A percentile compares a stretch with the other conserved stretches of the same genome.
phyloP scores from a whole-genome alignment of 2,329 filamentous ascomycete species.

The Colletotrichum trifolii region DNA sequence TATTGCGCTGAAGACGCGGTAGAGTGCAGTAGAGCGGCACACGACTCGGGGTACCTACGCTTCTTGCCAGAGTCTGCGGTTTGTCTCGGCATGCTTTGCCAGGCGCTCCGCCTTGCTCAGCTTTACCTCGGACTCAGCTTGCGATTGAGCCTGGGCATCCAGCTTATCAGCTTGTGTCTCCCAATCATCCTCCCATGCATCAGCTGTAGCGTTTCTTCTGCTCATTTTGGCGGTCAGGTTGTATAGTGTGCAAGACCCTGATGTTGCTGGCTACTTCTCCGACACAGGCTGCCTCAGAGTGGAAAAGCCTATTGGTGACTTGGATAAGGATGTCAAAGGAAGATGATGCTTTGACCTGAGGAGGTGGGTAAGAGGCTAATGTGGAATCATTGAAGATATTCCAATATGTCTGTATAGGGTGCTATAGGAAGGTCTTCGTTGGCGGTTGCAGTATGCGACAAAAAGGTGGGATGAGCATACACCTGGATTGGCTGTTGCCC shows the following conservation, averaged over 20 bases:
- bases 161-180: constrained; percentile 77
- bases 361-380: constrained; percentile 11
- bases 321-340: constrained; percentile 1
- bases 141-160: constrained; percentile 49
- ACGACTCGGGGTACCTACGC: constrained; percentile 65
- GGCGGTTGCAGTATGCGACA: not conserved
- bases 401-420: not conserved
- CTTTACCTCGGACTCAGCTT: constrained; percentile 49
- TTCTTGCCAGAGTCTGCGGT: constrained; percentile 88
- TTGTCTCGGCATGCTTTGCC: constrained; percentile 83
- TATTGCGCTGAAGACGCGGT: constrained; percentile 11
- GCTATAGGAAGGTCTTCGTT: not conserved
- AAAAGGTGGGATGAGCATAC: constrained; percentile 27
- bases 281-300: not conserved
- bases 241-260: not conserved
- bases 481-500: too few species aligned
- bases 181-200: constrained; percentile 96
- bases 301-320: constrained; percentile 4
- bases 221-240: constrained; percentile 50
- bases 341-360: constrained; percentile 15
- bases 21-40: not conserved
- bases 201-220: constrained; percentile 66
- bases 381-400: constrained; percentile 18
- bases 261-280: not conserved
- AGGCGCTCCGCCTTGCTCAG: constrained; percentile 81